Base-by-base conservation (phyloP, 2,329 filamentous ascomycete species). In the Epichloe glyceriae region DNA sequence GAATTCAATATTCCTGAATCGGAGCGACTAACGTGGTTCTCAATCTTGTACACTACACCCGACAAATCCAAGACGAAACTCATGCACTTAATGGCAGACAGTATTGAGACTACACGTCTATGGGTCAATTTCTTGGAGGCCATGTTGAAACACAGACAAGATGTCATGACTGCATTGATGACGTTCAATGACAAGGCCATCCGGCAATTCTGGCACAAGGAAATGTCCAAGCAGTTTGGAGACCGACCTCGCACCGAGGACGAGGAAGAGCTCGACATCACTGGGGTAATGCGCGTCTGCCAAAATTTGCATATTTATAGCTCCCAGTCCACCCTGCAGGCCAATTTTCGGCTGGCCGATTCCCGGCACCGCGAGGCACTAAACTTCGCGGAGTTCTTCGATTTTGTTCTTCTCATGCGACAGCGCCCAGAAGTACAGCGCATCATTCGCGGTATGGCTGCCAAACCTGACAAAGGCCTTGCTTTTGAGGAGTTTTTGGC, bases 251-350 rank as follows among this genome's bases (percentile, higher is more conserved):
- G 75, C 50, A 63, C 66, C 3, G 67, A 73, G 5, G 80, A 80
- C 30, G 78, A 83, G 6, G 85, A 89, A 59, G 79, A 78, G 50
- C 80, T 97, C 49, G 83, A 91, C 57, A 80, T 95, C 50, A 74
- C 76, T 15, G 86, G 86, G 11, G 84, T 95, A 33, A 85, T 90
- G 63, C 82, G 83, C 53, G 76, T 97, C 14, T 97, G 93, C 69
- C 85, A 86, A 53, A 90, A 85, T 60, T 73, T 97, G 45, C 90
- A 97, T 64, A 95, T 98, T 60, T 90, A 96, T 66, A 88, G 87
- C 60, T 86, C 88, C 2, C 80, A 83, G 54, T 78, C 80, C 50
- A 83, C 86, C 44, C 73, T 97, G 4, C 80, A 79, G 50, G 73
- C 76, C 34, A 86, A 85, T 58, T 96, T 97, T 60, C 73, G 79